These are phyloP conservation scores for Limtongia smithiae DNA, from an alignment of 805 yeast species.

Conservation along the genomic window DNA sequence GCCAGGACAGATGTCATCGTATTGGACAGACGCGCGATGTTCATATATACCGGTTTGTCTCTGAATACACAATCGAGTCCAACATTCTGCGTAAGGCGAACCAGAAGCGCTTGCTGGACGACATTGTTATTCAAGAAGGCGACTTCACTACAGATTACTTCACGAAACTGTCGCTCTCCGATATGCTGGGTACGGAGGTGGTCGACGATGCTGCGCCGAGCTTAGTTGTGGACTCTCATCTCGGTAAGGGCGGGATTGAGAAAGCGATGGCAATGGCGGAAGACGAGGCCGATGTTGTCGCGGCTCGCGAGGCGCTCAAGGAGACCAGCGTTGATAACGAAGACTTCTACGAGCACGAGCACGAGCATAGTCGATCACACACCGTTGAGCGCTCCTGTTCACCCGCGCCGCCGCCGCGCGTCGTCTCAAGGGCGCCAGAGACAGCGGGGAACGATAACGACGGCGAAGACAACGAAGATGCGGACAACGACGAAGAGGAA, in stretches of 20 bases:
- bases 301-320: constrained; percentile 83
- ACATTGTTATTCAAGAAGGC: constrained; percentile 88
- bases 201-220: constrained; percentile 22
- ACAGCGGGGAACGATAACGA: constrained; percentile 29
- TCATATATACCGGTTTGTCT: constrained; percentile 92
- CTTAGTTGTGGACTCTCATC: constrained; percentile 27
- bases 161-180: constrained; percentile 79
- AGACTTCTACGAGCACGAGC: constrained; percentile 50
- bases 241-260: constrained; percentile 41
- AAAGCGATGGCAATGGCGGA: constrained; percentile 84
- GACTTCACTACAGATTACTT: constrained; percentile 97
- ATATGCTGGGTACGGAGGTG: constrained; percentile 56
- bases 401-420: constrained; percentile 4
- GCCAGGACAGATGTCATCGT: constrained; percentile 96
- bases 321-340: constrained; percentile 81
- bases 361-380: too few relatives aligned
- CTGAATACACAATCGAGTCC: constrained; percentile 93
- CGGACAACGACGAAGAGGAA: constrained; percentile 46
- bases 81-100: constrained; percentile 83
- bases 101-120: constrained; percentile 74
- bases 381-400: too few relatives aligned
- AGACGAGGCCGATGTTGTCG: constrained; percentile 72
- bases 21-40: constrained; percentile 98
- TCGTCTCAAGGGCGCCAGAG: constrained; percentile 26
- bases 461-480: constrained; percentile 43